Evolutionary conservation across 2,329 filamentous ascomycete genomes (phyloP).

Genomic region (Phialophora chinensis): DNA sequence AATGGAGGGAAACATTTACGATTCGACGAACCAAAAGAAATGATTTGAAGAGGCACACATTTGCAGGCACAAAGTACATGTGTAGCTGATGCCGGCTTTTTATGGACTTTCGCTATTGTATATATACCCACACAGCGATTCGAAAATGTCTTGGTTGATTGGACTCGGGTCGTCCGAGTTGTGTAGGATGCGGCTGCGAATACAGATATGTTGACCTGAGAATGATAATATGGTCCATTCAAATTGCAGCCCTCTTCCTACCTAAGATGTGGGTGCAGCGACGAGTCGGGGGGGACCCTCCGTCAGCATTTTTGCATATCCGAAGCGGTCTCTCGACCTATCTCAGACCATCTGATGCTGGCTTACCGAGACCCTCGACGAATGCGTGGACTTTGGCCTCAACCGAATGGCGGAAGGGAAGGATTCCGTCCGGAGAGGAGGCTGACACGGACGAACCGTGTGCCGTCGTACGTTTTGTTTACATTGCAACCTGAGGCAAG

Average conservation of each 20-base stretch:
- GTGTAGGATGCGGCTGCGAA: constrained; percentile 4
- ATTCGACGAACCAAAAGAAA: constrained; percentile 16
- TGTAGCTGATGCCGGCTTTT: neutral
- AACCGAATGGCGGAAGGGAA: neutral
- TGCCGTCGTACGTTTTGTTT: neutral
- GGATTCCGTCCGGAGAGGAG: neutral
- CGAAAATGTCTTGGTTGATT: neutral
- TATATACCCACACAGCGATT: constrained; percentile 5
- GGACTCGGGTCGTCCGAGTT: neutral
- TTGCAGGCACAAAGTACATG: constrained; percentile 13
- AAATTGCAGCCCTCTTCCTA: neutral
- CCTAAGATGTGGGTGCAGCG: neutral
- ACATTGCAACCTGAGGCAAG: neutral
- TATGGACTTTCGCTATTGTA: constrained; percentile 4
- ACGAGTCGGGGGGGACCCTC: neutral
- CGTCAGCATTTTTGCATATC: neutral
- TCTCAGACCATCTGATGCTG: neutral
- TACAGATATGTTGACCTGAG: neutral
- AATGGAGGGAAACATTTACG: constrained; percentile 1
- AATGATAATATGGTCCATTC: neutral
- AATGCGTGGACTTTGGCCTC: neutral
- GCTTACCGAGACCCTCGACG: neutral
- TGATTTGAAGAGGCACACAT: constrained; percentile 5
- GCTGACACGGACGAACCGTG: neutral
- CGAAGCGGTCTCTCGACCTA: neutral